phyloP scores from a whole-genome alignment of 352 stramenopile genomes.

The Phytophthora boehmeriae region DNA sequence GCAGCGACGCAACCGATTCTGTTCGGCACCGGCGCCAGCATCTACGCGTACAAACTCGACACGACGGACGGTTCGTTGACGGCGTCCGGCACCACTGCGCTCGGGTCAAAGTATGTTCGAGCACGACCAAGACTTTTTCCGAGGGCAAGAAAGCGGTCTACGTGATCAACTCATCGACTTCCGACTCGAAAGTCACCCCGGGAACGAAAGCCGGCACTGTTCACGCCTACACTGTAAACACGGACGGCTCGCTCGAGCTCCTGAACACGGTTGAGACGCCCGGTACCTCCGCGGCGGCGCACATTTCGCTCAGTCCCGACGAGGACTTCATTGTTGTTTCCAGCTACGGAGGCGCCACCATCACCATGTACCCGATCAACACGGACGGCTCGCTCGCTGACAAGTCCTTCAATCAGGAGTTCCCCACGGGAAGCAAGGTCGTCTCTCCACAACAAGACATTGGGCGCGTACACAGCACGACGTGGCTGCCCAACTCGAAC shows the following conservation, averaged over 20 bases:
- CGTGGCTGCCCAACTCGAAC: conserved; percentile 44
- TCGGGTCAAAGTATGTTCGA: conserved; percentile 57
- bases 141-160: conserved; percentile 34
- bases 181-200: conserved; percentile 18
- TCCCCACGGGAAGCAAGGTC: conserved; percentile 36
- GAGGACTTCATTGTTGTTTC: conserved; percentile 53
- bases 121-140: conserved; percentile 24
- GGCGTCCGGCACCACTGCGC: conserved; percentile 23
- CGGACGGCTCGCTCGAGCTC: conserved; percentile 34
- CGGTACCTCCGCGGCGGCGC: conserved; percentile 39
- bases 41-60: conserved; percentile 56
- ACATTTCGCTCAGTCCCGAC: conserved; percentile 47
- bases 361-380: conserved; percentile 52
- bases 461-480: conserved; percentile 59
- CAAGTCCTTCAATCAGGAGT: conserved; percentile 38
- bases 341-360: conserved; percentile 61
- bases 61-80: conserved; percentile 41
- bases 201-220: neutral
- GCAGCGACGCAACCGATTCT: conserved; percentile 30
- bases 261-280: conserved; percentile 49
- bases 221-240: conserved; percentile 8
- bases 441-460: conserved; percentile 36
- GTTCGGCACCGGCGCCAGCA: conserved; percentile 51
- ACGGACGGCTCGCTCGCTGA: conserved; percentile 39
- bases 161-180: conserved; percentile 48